Percentiles rank a stretch among this genome's conserved stretches.
Evolutionary conservation across 1,284 basidiomycete species (phyloP).

Genomic region (Ganoderma lucidum): DNA sequence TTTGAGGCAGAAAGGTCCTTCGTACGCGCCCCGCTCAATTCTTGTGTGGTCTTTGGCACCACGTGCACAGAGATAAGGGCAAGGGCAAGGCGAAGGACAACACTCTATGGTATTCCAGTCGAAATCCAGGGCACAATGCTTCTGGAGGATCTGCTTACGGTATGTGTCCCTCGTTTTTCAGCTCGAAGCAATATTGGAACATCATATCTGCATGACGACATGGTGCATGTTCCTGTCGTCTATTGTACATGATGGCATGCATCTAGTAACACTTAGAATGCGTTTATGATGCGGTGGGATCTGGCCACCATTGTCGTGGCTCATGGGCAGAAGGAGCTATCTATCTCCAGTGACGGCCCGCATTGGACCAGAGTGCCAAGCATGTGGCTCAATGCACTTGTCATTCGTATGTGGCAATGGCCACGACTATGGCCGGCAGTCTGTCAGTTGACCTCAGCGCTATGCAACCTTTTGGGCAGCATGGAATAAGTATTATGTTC

Average conservation of each 20-base stretch:
- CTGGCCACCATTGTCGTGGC: background rate
- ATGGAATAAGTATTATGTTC: background rate
- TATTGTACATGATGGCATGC: conserved; percentile 3
- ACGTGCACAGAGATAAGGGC: conserved; percentile 45
- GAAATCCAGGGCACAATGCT: conserved; percentile 93
- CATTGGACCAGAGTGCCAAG: background rate
- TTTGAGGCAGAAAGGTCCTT: conserved; percentile 88
- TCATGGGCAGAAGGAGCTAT: background rate
- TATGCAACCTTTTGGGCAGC: background rate
- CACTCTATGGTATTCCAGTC: conserved; percentile 74
- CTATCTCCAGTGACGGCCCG: background rate
- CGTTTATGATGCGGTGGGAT: background rate
- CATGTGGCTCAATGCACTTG: background rate
- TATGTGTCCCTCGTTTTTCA: conserved; percentile 47
- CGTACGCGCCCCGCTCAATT: conserved; percentile 83
- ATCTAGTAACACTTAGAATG: background rate
- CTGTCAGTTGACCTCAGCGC: conserved; percentile 16
- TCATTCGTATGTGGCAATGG: background rate
- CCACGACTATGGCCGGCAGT: background rate
- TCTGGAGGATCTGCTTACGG: conserved; percentile 92
- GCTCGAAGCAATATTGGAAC: background rate
- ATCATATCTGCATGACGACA: conserved; percentile 3
- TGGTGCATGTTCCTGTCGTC: background rate
- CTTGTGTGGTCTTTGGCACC: conserved; percentile 66
- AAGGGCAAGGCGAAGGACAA: conserved; percentile 69